A percentile compares a stretch with the other conserved stretches of the same genome.
Conservation (phyloP, 2,329 filamentous ascomycete genomes). For the Cyphellophora europaea region DNA sequence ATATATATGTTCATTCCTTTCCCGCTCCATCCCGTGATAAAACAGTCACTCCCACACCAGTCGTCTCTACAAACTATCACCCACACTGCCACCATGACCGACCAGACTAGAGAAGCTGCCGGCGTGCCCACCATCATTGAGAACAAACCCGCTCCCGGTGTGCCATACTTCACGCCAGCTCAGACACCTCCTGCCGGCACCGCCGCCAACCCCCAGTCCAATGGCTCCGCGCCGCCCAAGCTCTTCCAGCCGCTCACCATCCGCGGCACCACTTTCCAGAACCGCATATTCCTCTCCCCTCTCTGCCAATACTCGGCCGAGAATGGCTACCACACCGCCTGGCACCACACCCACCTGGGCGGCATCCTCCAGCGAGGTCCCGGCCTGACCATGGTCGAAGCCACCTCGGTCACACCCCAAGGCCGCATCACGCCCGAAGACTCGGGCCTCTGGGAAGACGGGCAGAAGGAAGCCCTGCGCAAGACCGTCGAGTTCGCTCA, state of each 20-base stretch:
- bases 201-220: conserved; percentile 34
- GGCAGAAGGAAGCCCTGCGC: conserved; percentile 52
- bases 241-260: conserved; percentile 33
- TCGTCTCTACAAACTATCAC: too few species aligned
- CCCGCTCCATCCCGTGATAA: neutral
- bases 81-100: neutral
- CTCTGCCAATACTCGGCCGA: conserved; percentile 59
- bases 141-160: conserved; percentile 28
- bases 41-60: neutral
- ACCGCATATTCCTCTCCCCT: conserved; percentile 55
- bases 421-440: conserved; percentile 79
- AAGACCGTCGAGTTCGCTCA: conserved; percentile 24
- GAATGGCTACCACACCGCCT: conserved; percentile 67
- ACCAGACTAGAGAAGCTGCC: neutral
- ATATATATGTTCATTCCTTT: too few species aligned
- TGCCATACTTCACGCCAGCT: conserved; percentile 41
- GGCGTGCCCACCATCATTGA: conserved; percentile 19
- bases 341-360: conserved; percentile 74
- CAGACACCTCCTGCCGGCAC: conserved; percentile 38
- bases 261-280: conserved; percentile 50
- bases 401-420: conserved; percentile 63
- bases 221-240: conserved; percentile 42
- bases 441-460: conserved; percentile 72
- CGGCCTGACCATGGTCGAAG: conserved; percentile 66
- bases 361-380: conserved; percentile 69